These are phyloP conservation scores for Athelia sp. DNA, from an alignment of 1,284 basidiomycete genomes.

Conservation along the genomic window DNA sequence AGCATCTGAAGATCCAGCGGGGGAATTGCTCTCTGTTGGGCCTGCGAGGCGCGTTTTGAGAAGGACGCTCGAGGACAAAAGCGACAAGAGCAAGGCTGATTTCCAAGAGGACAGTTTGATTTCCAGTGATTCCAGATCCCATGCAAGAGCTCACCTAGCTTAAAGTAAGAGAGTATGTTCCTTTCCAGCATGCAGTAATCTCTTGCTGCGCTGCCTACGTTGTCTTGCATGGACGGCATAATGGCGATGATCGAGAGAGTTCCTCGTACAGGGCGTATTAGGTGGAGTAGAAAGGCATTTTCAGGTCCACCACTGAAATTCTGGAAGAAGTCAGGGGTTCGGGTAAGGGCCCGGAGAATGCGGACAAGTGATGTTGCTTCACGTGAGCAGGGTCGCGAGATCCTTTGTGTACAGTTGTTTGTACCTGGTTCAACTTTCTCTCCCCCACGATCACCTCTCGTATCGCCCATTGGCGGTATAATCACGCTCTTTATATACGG, in stretches of 20 bases:
- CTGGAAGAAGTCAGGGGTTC: too few species aligned
- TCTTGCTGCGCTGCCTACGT: conserved; percentile 46
- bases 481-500: conserved; percentile 20
- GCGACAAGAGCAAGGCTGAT: conserved; percentile 46
- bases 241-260: conserved; percentile 6
- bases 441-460: neutral
- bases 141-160: conserved; percentile 30
- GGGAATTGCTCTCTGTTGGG: conserved; percentile 5
- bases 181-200: conserved; percentile 75
- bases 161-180: conserved; percentile 63
- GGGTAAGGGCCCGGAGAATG: neutral
- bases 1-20: neutral
- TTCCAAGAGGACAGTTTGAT: conserved; percentile 18
- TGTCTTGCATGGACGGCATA: conserved; percentile 28
- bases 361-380: too few species aligned
- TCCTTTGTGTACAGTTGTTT: conserved; percentile 38
- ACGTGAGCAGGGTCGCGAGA: neutral
- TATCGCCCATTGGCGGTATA: conserved; percentile 7
- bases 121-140: conserved; percentile 15
- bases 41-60: conserved; percentile 45
- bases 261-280: neutral
- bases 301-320: too few species aligned
- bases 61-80: conserved; percentile 59
- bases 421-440: conserved; percentile 35
- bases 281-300: neutral